These are phyloP conservation scores for Podospora appendiculata DNA, from an alignment of 495 filamentous ascomycete genomes.

Conservation along the genomic window DNA sequence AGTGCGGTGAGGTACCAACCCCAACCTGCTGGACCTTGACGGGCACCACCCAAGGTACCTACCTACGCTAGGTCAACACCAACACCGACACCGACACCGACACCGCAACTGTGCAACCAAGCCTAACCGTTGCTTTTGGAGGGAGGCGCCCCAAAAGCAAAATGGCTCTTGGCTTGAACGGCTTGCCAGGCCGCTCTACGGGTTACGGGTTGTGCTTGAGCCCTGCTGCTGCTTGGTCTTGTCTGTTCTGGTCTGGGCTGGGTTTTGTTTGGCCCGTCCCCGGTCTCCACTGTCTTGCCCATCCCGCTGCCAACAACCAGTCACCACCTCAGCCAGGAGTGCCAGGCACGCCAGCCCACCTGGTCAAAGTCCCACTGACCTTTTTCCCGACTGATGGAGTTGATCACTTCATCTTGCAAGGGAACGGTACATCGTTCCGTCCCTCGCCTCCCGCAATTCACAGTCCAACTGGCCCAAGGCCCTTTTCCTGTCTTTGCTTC, in stretches of 20 bases:
- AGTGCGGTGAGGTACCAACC: too few relatives aligned
- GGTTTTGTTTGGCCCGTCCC: background rate
- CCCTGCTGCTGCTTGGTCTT: background rate
- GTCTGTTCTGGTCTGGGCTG: too few relatives aligned
- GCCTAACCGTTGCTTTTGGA: background rate
- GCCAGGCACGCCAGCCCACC: too few relatives aligned
- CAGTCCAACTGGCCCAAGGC: background rate
- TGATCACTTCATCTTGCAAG: constrained; percentile 1
- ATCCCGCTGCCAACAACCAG: background rate
- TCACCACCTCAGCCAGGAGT: background rate
- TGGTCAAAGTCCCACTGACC: background rate
- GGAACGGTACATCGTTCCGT: background rate
- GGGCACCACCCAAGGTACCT: too few relatives aligned
- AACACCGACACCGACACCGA: background rate
- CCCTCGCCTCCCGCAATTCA: background rate
- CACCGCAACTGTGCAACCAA: background rate
- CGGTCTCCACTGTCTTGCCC: background rate
- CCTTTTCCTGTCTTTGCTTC: background rate
- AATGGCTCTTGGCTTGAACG: background rate
- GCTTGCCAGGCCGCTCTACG: too few relatives aligned
- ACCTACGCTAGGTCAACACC: background rate
- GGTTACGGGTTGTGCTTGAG: too few relatives aligned
- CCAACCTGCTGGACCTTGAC: too few relatives aligned
- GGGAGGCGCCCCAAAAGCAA: background rate
- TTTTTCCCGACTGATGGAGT: background rate